Conservation (phyloP, 1,139 yeast genomes). For the Wickerhamomyces sp. region DNA sequence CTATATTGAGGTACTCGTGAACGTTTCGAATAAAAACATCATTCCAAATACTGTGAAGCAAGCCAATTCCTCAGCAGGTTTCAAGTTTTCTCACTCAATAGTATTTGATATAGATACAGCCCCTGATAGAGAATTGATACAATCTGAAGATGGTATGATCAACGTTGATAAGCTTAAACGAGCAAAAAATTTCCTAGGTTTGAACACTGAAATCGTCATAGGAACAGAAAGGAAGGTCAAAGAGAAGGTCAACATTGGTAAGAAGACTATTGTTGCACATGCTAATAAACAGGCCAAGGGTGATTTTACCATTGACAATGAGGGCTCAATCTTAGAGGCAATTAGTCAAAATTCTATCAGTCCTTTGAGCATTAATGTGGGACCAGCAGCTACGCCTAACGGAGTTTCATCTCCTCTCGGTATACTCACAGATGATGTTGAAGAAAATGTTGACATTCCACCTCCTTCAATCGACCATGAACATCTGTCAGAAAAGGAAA, state of each 20-base stretch:
- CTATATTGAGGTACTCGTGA: constrained; percentile 76
- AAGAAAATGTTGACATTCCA: constrained; percentile 11
- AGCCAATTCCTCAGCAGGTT: constrained; percentile 15
- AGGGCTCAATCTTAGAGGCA: constrained; percentile 12
- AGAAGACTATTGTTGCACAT: constrained; percentile 6
- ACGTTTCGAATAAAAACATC: constrained; percentile 48
- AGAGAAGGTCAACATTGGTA: constrained; percentile 8
- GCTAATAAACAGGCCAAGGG: constrained; percentile 4
- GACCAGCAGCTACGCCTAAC: not conserved
- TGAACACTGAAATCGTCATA: constrained; percentile 72
- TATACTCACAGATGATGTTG: constrained; percentile 4
- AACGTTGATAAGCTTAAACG: constrained; percentile 77
- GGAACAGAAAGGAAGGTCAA: constrained; percentile 47
- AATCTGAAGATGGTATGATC: constrained; percentile 39
- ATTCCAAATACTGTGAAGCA: constrained; percentile 20
- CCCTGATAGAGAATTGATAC: constrained; percentile 19
- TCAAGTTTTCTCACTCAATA: constrained; percentile 34
- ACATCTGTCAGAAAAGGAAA: constrained; percentile 45
- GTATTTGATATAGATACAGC: constrained; percentile 33
- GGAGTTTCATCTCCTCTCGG: not conserved
- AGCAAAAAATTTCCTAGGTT: constrained; percentile 68
- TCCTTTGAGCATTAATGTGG: constrained; percentile 24
- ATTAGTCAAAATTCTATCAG: constrained; percentile 21
- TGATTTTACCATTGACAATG: constrained; percentile 5
- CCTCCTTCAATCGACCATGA: constrained; percentile 10